Base-by-base conservation (phyloP, 805 yeast genomes). In the Kodamaea jinghongensis region DNA sequence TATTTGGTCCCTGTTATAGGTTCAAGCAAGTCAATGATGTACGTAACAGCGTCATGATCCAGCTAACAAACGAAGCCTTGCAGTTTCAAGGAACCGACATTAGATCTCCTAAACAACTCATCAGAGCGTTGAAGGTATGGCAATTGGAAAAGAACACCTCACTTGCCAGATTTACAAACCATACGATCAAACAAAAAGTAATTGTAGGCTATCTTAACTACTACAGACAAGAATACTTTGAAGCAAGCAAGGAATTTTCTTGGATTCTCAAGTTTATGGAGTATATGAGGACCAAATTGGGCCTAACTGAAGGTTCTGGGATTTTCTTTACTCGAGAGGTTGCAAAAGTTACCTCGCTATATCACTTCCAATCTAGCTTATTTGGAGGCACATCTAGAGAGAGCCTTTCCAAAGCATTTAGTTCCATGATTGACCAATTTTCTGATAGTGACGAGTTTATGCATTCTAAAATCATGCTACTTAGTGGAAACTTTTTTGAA, bases 401-500 rank as follows among this genome's bases (percentile, higher is more conserved):
- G 8, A 16, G 15, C 8, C 5, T 29, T 15, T 17, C 11, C 10
- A n/a, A 25, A 9, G 13, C 28, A 12, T 36, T 29, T 14, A 30
- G 39, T n/a, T 20, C 23, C 3, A 36, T 36, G 39, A 17, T 36
- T 4, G 34, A 32, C 6, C 17, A 8, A n/a, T 27, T 32, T 25
- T 13, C 28, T 32, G 17, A 20, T 20, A 20, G 8, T 20, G 23
- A 20, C 23, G 23, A 20, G 7, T 20, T 6, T 8, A 20, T 20
- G 23, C 23, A 20, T 20, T 20, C 23, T 9, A 29, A 23, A 7
- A 29, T 36, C 2, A 22, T 36, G 26, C 3, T 36, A 15, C 17
- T 23, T 4, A 30, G 52, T 42, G 65, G 65, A 4, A 31, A 34
- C 10, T 31, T 54, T 1, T 55, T 45, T 36, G 65, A 61, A 32